These are phyloP conservation scores for Wickerhamomyces bovis DNA, from an alignment of 805 yeast genomes.

Conservation along the genomic window DNA sequence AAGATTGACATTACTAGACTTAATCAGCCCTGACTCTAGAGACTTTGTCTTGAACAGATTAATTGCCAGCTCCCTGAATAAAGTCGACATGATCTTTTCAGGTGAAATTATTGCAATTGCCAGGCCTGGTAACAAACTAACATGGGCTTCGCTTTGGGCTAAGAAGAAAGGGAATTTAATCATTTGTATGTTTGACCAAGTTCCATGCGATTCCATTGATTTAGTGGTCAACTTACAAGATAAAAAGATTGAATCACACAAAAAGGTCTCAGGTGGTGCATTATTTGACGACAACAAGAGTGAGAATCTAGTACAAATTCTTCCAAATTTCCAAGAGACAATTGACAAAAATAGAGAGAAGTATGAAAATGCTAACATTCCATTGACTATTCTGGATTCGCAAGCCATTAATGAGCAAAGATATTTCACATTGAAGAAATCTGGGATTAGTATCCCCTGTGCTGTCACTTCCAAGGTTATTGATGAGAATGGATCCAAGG, in stretches of 20 bases:
- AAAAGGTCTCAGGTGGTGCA: slow-evolving; percentile 19
- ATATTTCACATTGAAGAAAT: slow-evolving; percentile 54
- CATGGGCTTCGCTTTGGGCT: slow-evolving; percentile 92
- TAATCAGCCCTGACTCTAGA: slow-evolving; percentile 72
- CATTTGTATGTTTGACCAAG: slow-evolving; percentile 83
- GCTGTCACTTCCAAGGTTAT: slow-evolving; percentile 61
- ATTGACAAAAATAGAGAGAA: slow-evolving; percentile 8
- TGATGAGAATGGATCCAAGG: slow-evolving; percentile 37
- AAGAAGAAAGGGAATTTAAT: slow-evolving; percentile 64
- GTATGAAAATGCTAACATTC: slow-evolving; percentile 13
- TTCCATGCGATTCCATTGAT: slow-evolving; percentile 65
- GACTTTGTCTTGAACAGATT: slow-evolving; percentile 59
- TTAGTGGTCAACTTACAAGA: slow-evolving; percentile 32
- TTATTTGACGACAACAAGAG: slow-evolving; percentile 13
- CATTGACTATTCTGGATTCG: slow-evolving; percentile 28
- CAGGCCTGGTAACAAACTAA: slow-evolving; percentile 56
- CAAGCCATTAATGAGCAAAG: slow-evolving; percentile 48
- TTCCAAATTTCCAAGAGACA: slow-evolving; percentile 21
- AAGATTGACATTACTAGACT: slow-evolving; percentile 62
- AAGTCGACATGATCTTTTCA: slow-evolving; percentile 51
- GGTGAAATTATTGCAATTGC: slow-evolving; percentile 83
- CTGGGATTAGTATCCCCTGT: slow-evolving; percentile 54
- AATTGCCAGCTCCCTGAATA: slow-evolving; percentile 26
- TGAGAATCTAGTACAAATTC: slow-evolving; percentile 20
- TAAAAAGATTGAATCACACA: slow-evolving; percentile 14